Evolutionary conservation across 768 basidiomycete genomes (phyloP).

Genomic region (Clitopilus hobsonii): DNA sequence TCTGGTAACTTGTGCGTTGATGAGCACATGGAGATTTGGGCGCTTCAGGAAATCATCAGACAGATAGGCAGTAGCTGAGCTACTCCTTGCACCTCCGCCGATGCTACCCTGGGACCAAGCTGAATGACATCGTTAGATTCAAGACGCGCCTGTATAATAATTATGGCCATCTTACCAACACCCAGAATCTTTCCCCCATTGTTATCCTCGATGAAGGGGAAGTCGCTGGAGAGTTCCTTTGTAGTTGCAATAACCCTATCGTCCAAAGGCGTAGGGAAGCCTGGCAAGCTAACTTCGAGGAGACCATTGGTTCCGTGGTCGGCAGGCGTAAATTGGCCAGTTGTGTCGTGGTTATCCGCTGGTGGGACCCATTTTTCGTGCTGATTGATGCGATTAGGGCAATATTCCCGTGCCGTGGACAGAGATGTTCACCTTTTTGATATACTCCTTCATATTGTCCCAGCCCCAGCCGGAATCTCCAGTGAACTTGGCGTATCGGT

Average conservation of each 20-base stretch:
- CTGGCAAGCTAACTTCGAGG: constrained; percentile 16
- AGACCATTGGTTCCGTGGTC: constrained; percentile 21
- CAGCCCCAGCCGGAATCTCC: constrained; percentile 34
- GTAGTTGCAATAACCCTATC: constrained; percentile 31
- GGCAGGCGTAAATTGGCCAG: constrained; percentile 18
- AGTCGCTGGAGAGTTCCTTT: constrained; percentile 24
- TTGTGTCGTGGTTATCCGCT: constrained; percentile 21
- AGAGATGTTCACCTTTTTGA: constrained; percentile 19
- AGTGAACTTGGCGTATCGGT: constrained; percentile 26
- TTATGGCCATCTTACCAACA: constrained; percentile 15
- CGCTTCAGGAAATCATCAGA: constrained; percentile 18
- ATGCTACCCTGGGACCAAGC: constrained; percentile 29
- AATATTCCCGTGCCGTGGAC: constrained; percentile 14
- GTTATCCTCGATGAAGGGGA: constrained; percentile 29
- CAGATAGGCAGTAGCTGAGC: constrained; percentile 32
- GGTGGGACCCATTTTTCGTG: constrained; percentile 21
- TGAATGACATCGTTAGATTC: constrained; percentile 3
- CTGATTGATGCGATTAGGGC: constrained; percentile 8
- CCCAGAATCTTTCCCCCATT: constrained; percentile 24
- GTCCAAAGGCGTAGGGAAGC: constrained; percentile 24
- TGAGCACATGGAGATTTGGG: constrained; percentile 21
- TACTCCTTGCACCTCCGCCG: constrained; percentile 27
- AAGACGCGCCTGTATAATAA: not conserved
- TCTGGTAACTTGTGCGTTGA: constrained; percentile 7
- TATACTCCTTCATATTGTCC: constrained; percentile 21